Percentiles rank a stretch among this genome's conserved stretches.
phyloP scores from a whole-genome alignment of 139 green algal species.

The Chlamydomonas eustigma region DNA sequence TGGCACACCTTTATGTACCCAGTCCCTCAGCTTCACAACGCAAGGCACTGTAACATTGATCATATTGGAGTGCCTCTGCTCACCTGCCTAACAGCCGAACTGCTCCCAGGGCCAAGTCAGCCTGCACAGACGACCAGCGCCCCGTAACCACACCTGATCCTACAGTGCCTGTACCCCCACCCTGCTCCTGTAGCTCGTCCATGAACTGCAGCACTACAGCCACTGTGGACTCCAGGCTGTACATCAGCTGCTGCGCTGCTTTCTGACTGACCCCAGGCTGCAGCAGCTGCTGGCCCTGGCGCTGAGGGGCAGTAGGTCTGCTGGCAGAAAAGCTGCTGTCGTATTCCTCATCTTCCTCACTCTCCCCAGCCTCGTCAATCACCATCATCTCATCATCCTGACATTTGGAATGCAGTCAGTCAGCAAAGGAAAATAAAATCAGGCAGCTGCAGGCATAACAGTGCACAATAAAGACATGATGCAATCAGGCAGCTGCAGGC shows the following conservation, averaged over 20 bases:
- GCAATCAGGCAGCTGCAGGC: no score
- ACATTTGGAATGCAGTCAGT: no score
- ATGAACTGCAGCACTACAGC: conserved; percentile 2
- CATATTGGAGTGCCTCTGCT: no score
- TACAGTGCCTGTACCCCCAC: background rate
- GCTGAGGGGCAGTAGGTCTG: background rate
- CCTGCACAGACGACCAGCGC: background rate
- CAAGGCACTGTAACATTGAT: no score
- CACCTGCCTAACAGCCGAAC: conserved; percentile 13
- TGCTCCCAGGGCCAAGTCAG: conserved; percentile 5
- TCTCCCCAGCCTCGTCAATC: conserved; percentile 16
- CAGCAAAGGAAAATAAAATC: no score
- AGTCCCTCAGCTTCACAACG: no score
- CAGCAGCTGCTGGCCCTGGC: conserved; percentile 10
- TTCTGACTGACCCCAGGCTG: conserved; percentile 3
- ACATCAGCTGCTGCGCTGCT: conserved; percentile 16
- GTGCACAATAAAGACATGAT: no score
- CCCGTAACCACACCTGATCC: background rate
- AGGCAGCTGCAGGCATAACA: no score
- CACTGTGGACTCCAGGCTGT: conserved; percentile 9
- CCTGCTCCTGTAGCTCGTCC: conserved; percentile 18
- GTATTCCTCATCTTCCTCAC: background rate
- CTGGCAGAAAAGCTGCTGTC: background rate
- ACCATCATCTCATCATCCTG: conserved; percentile 13
- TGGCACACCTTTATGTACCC: no score